Percentiles rank a stretch among this genome's conserved stretches.
phyloP scores from a whole-genome alignment of 805 yeast genomes.

The Blastobotrys chiropterorum region DNA sequence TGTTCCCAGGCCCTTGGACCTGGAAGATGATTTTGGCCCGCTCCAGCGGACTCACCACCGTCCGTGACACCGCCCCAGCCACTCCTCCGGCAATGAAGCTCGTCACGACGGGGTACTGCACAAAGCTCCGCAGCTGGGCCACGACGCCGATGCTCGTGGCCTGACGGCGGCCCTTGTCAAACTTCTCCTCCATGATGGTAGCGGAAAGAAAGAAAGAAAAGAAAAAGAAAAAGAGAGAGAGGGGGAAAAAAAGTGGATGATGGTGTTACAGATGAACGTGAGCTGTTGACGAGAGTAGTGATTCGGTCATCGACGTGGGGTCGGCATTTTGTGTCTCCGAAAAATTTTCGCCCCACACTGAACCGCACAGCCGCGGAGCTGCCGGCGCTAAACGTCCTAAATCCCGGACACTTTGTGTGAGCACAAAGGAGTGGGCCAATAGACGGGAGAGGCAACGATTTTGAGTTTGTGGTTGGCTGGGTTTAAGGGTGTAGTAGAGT shows the following conservation, averaged over 20 bases:
- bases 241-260: too few relatives aligned
- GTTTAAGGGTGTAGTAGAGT: too few relatives aligned
- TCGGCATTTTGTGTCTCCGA: not conserved
- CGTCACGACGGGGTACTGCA: constrained; percentile 39
- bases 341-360: not conserved
- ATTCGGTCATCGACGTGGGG: not conserved
- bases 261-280: not conserved
- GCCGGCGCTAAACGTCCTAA: too few relatives aligned
- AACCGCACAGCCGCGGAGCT: too few relatives aligned
- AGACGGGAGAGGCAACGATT: too few relatives aligned
- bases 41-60: constrained; percentile 92
- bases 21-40: constrained; percentile 88
- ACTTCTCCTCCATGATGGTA: not conserved
- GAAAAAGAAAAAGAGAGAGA: too few relatives aligned
- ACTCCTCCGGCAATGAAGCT: constrained; percentile 93
- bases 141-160: not conserved
- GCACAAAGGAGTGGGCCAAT: too few relatives aligned
- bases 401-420: too few relatives aligned
- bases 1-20: constrained; percentile 60
- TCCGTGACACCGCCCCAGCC: constrained; percentile 92
- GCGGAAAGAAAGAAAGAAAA: too few relatives aligned
- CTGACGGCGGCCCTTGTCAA: not conserved
- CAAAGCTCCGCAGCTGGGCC: not conserved
- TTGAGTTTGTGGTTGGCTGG: too few relatives aligned
- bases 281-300: too few relatives aligned